These are phyloP conservation scores for Kuraishia piskuri DNA, from an alignment of 805 yeast genomes.

Conservation along the genomic window DNA sequence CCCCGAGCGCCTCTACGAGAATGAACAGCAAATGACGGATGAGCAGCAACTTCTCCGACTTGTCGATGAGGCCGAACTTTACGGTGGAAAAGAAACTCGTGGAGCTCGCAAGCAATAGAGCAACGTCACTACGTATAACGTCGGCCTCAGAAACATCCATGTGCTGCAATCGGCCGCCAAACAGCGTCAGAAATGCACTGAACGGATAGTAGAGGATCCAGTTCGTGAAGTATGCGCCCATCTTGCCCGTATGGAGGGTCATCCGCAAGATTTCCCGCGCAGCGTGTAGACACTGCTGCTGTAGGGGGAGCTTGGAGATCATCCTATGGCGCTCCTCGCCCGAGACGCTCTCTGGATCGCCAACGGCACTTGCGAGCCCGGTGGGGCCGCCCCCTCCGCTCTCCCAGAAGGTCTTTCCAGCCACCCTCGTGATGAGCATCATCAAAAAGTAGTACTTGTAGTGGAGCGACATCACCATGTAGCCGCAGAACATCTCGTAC, in stretches of 20 bases:
- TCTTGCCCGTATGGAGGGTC: slow-evolving; percentile 8
- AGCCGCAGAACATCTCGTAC: not conserved
- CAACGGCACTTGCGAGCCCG: not conserved
- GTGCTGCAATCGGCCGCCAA: slow-evolving; percentile 16
- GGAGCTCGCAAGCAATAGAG: slow-evolving; percentile 12
- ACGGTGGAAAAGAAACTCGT: slow-evolving; percentile 10
- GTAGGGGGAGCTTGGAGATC: not conserved
- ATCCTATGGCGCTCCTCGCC: not conserved
- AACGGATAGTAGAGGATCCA: slow-evolving; percentile 21
- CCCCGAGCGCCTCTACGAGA: slow-evolving; percentile 11
- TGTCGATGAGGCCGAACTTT: not conserved
- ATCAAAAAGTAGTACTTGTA: slow-evolving; percentile 18
- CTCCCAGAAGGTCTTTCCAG: slow-evolving; percentile 9
- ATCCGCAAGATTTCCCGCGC: slow-evolving; percentile 18
- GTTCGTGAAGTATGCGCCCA: slow-evolving; percentile 9
- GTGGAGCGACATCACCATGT: slow-evolving; percentile 8
- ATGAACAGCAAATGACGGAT: slow-evolving; percentile 15
- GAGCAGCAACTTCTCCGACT: slow-evolving; percentile 12
- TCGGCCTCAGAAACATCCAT: slow-evolving; percentile 7
- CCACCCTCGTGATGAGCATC: slow-evolving; percentile 18
- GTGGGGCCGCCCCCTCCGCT: not conserved
- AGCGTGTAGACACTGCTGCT: slow-evolving; percentile 14
- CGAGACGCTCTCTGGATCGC: too few species aligned
- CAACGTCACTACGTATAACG: slow-evolving; percentile 15
- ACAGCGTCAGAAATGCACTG: slow-evolving; percentile 20